phyloP scores from a whole-genome alignment of 1,284 basidiomycete genomes.

The Cutaneotrichosporon cutaneum region DNA sequence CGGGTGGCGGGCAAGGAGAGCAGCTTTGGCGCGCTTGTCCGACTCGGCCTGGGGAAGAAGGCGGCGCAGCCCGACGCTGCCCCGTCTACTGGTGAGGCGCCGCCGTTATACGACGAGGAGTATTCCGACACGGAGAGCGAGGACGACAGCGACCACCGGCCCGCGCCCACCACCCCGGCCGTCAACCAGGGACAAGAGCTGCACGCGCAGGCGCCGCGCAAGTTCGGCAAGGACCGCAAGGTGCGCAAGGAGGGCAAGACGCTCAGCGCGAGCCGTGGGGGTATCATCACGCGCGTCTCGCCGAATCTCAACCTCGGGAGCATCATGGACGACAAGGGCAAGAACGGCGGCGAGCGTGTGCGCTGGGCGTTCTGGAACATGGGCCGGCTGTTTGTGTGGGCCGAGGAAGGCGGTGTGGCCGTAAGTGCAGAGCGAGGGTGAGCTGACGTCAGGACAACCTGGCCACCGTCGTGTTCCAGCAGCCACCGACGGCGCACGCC shows the following conservation, averaged over 20 bases:
- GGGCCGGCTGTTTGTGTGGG: conserved; percentile 75
- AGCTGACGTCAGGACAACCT: conserved; percentile 68
- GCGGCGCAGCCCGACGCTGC: not conserved
- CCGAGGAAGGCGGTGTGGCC: conserved; percentile 62
- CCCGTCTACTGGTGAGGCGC: conserved; percentile 4
- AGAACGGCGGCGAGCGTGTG: conserved; percentile 66
- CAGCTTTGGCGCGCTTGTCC: conserved; percentile 36
- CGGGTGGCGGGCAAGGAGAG: conserved; percentile 33
- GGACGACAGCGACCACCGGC: conserved; percentile 10
- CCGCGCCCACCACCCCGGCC: not conserved
- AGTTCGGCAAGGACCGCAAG: conserved; percentile 11
- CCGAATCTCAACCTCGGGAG: conserved; percentile 61
- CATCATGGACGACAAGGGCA: conserved; percentile 63
- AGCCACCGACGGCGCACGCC: conserved; percentile 82
- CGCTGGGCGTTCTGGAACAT: conserved; percentile 82
- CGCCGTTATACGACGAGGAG: conserved; percentile 23
- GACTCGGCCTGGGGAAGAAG: conserved; percentile 24
- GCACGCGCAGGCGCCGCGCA: not conserved
- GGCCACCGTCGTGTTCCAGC: conserved; percentile 77
- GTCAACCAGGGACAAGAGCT: not conserved
- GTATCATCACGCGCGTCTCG: conserved; percentile 27
- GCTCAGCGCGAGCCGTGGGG: conserved; percentile 18
- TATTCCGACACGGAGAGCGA: conserved; percentile 21
- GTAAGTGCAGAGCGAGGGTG: conserved; percentile 7
- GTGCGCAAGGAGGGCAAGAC: conserved; percentile 18